Evolutionary conservation across 257 asterid genomes (phyloP), one percentile per base, ranked within the genome.

Genomic region (Nicotiana otophora): DNA sequence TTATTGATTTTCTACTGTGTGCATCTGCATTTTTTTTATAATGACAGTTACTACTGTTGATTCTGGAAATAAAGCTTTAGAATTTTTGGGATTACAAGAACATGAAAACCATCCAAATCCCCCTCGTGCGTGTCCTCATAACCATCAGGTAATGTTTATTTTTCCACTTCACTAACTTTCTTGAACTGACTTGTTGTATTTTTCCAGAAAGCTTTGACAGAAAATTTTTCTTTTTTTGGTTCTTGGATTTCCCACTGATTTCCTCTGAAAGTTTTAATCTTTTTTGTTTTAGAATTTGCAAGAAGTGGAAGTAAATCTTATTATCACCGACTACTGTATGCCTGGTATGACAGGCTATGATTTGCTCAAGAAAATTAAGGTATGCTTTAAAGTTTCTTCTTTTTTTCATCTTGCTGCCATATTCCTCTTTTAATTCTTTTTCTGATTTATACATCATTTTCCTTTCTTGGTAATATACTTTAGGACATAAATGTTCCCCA

Each of bases 61-160:
- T 88, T 89, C 92, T 75, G 94, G 94, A n/a, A 88, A 83, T 62
- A 91, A 89, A 68, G 94, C 94, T 48, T 81, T 91, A 53, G 91
- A 91, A 60, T 84, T 89, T 83, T 88, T 91, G 85, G 92, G 94
- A 3, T 86, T 90, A 69, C 79, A 72, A 68, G 88, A 82, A 78
- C 76, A 87, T 82, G 87, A 83, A 36, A 80, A 16, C 61, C 78
- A 65, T 67, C 64, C 81, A 10, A 83, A 65, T 67, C 87, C 83
- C 23, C 72, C 85, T 80, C 82, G 82, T 81, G 83, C 84, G 58
- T 90, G 82, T 83, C 83, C 86, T 11, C 58, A 77, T 46, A 84
- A 81, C 81, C 87, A 86, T 34, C 92, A 89, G 89, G 90, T 85
- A 77, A 10, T 75, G 2, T 23, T 4, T 20, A 31, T 8, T 57